Evolutionary conservation across 1,284 basidiomycete species (phyloP), one percentile per base, ranked within the genome.

Genomic region (Pseudozyma thailandica): DNA sequence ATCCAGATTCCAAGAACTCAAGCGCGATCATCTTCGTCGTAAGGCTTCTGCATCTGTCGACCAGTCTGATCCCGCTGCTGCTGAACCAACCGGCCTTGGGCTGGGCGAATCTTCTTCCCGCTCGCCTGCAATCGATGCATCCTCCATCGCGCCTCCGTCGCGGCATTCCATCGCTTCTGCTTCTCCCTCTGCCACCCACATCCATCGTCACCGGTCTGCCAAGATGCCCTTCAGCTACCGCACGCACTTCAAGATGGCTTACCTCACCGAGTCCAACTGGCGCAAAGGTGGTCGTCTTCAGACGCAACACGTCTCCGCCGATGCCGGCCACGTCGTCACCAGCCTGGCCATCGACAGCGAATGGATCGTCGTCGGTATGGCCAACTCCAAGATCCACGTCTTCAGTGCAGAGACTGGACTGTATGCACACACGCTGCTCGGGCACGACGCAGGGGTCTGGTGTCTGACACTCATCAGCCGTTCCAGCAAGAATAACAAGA

Each of bases 391-490:
- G 71, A 91, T 98, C 43, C 92, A 94, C 80, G 87, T 97, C 23
- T 97, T 95, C 84, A 90, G 90, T 73, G 89, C 91, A 1, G 85
- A 85, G 37, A 92, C 91, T 0, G 95, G 94, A 0, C 87, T 90
- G 6, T 88, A 92, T 48, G 87, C 87, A 27, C 87, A 90, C 43
- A 92, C 91, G 0, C 87, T 98, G 3, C 86, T 89, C 1, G 95
- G 94, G 0, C 94, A 97, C 83, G 89, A 91, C 18, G 86, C 87
- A 9, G 95, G 95, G 10, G 94, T 98, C 0, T 98, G 95, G 95
- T 91, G 92, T 15, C 88, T 98, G 10, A 89, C 90, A 48, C 86
- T 98, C 33, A 89, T 87, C 18, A 69, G 66, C 42, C 71, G 73
- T 18, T 64, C 59, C 16, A 46, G 54, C 56, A 56, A 58, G 28